Evolutionary conservation across 2,329 filamentous ascomycete species (phyloP).

Genomic region (Verticillium klebahnii): DNA sequence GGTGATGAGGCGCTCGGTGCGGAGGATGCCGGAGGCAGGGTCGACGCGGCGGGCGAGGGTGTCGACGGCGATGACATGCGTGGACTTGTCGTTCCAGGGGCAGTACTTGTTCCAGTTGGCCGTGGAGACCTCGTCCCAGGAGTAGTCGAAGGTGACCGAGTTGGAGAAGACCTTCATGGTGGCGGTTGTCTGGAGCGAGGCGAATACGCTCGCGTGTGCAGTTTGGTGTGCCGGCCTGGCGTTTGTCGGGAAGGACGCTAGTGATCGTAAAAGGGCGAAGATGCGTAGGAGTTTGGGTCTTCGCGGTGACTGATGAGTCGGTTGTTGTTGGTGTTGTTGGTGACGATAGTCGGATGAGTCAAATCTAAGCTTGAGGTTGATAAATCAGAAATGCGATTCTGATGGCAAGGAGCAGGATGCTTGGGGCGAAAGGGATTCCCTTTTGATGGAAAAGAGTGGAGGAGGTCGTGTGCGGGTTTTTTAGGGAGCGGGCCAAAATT

Average conservation of each 20-base stretch:
- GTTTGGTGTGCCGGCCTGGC: neutral
- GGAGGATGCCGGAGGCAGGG: slow-evolving; percentile 52
- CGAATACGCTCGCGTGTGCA: neutral
- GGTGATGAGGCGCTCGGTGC: slow-evolving; percentile 58
- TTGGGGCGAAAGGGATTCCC: neutral
- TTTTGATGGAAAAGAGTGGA: neutral
- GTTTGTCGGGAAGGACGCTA: neutral
- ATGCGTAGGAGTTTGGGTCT: neutral
- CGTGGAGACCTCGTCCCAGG: slow-evolving; percentile 95
- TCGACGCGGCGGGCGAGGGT: slow-evolving; percentile 70
- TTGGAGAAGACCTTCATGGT: slow-evolving; percentile 95
- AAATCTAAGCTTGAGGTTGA: neutral
- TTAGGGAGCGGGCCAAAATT: slow-evolving; percentile 13
- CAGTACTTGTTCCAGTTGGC: slow-evolving; percentile 99
- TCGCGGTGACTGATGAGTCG: neutral
- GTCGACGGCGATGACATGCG: slow-evolving; percentile 93
- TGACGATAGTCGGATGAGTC: neutral
- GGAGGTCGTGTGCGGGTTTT: slow-evolving; percentile 16
- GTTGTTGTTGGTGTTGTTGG: neutral
- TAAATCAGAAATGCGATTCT: neutral
- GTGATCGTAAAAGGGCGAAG: neutral
- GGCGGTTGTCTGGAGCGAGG: slow-evolving; percentile 1
- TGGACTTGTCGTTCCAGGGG: slow-evolving; percentile 98
- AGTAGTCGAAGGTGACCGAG: slow-evolving; percentile 88
- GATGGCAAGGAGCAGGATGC: neutral